These are phyloP conservation scores for Eimeria sp. DNA, from an alignment of 169 alveolate genomes.

Conservation along the genomic window DNA sequence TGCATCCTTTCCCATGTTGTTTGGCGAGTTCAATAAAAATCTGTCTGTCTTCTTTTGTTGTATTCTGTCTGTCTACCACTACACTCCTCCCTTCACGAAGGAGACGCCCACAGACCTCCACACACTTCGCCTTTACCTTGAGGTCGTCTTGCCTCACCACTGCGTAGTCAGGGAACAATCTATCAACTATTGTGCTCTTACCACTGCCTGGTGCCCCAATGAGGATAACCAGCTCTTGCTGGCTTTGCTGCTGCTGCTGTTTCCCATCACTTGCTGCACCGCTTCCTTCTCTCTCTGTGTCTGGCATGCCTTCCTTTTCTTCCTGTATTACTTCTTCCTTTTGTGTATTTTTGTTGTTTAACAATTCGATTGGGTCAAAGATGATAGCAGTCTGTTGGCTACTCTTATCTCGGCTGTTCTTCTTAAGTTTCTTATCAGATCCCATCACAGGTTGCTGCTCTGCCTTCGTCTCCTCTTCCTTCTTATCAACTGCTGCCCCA, in stretches of 20 bases:
- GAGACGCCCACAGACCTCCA: conserved; percentile 40
- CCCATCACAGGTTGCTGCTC: conserved; percentile 2
- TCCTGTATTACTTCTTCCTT: neutral
- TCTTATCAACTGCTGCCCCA: neutral
- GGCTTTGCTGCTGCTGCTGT: neutral
- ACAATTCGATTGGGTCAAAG: conserved; percentile 49
- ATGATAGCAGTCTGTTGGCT: neutral
- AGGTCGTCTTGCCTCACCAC: conserved; percentile 82
- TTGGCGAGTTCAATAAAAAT: conserved; percentile 67
- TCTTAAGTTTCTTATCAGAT: neutral
- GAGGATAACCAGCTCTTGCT: conserved; percentile 69
- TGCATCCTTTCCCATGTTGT: conserved; percentile 17
- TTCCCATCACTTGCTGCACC: neutral
- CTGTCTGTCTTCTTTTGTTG: conserved; percentile 62
- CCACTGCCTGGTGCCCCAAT: conserved; percentile 84
- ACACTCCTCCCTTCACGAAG: conserved; percentile 69
- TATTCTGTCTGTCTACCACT: conserved; percentile 76
- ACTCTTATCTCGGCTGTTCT: neutral
- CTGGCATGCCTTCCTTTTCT: neutral
- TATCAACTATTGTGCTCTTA: conserved; percentile 69
- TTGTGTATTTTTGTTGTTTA: neutral
- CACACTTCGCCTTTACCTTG: conserved; percentile 61
- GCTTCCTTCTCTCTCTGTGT: neutral
- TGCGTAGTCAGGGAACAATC: conserved; percentile 21
- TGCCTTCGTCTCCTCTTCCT: neutral